Evolutionary conservation across 805 yeast genomes (phyloP).

Genomic region (Candida incommunis): DNA sequence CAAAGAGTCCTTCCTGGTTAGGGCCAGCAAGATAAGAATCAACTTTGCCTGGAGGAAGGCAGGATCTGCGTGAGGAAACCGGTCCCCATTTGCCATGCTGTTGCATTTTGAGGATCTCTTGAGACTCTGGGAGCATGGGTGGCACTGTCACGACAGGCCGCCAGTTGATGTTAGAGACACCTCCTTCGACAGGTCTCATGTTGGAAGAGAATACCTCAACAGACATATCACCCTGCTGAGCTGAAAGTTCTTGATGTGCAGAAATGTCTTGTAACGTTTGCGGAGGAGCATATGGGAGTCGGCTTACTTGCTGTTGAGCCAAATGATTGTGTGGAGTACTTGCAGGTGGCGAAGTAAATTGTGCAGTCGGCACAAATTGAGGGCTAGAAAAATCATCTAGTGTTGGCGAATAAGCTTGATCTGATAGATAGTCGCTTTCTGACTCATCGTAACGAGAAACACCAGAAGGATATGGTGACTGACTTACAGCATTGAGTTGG

Average conservation of each 20-base stretch:
- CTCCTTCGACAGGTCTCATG: background rate
- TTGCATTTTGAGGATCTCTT: conserved; percentile 20
- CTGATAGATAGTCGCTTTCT: background rate
- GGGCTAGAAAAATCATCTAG: background rate
- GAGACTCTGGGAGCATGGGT: conserved; percentile 18
- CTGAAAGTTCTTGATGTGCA: too few relatives aligned
- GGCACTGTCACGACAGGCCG: conserved; percentile 21
- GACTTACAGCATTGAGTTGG: background rate
- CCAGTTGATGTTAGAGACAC: conserved; percentile 16
- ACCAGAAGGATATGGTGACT: background rate
- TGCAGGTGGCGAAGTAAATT: background rate
- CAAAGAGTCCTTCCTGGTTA: conserved; percentile 50
- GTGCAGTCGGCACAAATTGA: background rate
- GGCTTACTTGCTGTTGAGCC: background rate
- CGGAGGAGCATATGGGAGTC: background rate
- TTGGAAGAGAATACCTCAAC: conserved; percentile 8
- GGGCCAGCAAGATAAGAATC: conserved; percentile 78
- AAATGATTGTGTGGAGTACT: background rate
- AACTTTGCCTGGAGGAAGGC: conserved; percentile 78
- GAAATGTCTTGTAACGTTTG: too few relatives aligned
- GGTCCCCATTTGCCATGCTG: conserved; percentile 10
- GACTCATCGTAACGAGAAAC: background rate
- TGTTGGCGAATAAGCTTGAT: background rate
- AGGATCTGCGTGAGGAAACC: conserved; percentile 31
- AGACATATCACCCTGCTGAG: background rate